phyloP scores from a whole-genome alignment of 2,329 filamentous ascomycete genomes.

The Xenosphaeropsis pyriputrescens region DNA sequence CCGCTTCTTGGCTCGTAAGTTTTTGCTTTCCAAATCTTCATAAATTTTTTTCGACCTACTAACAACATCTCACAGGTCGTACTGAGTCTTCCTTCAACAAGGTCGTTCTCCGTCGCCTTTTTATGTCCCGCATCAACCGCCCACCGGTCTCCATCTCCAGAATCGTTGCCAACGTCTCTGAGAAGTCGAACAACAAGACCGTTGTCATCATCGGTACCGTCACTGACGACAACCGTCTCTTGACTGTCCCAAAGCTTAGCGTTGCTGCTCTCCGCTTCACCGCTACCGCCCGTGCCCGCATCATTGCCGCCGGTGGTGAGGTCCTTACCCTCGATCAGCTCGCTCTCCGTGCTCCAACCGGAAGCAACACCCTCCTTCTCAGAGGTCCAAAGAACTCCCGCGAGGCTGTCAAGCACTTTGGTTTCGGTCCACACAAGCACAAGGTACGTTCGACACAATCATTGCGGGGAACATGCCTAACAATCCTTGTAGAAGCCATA shows the following conservation, averaged over 20 bases:
- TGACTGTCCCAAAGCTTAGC: conserved; percentile 81
- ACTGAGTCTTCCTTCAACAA: conserved; percentile 99
- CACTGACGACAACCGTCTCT: conserved; percentile 93
- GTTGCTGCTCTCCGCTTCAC: conserved; percentile 95
- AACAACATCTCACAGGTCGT: conserved; percentile 46
- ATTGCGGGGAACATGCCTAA: background rate
- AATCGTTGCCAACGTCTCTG: conserved; percentile 59
- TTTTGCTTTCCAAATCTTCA: background rate
- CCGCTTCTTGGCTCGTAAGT: conserved; percentile 90
- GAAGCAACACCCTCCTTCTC: conserved; percentile 92
- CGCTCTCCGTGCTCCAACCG: conserved; percentile 85
- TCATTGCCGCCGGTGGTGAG: conserved; percentile 87
- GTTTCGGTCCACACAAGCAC: conserved; percentile 93
- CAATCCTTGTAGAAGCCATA: conserved; percentile 66
- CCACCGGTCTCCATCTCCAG: conserved; percentile 89
- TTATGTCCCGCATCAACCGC: conserved; percentile 98
- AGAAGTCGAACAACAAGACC: conserved; percentile 59
- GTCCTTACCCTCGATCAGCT: conserved; percentile 94
- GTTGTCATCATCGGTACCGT: conserved; percentile 89
- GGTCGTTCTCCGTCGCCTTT: conserved; percentile 90
- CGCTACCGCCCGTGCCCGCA: conserved; percentile 85
- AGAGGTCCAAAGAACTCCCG: conserved; percentile 96
- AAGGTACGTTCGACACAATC: conserved; percentile 50
- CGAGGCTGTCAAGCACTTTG: conserved; percentile 98
- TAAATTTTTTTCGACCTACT: conserved; percentile 1